Conservation (phyloP, 441 rosid species). For the Brassica hybrid region DNA sequence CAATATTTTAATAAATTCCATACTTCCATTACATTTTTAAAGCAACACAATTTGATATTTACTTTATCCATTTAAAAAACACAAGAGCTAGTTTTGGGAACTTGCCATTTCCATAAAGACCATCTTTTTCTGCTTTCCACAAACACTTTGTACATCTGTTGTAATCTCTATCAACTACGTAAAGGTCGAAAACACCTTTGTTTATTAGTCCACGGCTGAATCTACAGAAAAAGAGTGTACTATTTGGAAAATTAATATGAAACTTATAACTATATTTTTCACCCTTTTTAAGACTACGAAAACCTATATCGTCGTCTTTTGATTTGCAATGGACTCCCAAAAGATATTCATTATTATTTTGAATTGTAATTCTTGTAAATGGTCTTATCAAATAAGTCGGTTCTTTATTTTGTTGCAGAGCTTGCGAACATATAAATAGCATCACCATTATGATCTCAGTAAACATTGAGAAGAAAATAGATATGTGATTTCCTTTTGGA, state of each 20-base stretch:
- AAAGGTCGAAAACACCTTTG: background rate
- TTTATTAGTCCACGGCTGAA: background rate
- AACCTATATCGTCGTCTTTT: background rate
- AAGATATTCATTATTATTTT: background rate
- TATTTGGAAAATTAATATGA: background rate
- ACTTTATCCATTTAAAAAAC: background rate
- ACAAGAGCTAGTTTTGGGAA: background rate
- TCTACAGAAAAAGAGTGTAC: background rate
- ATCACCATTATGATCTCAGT: background rate
- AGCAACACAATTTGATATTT: too few relatives aligned
- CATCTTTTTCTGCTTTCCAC: background rate
- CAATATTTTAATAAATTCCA: too few relatives aligned
- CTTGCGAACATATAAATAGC: background rate
- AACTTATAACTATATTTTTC: background rate
- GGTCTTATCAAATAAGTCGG: background rate
- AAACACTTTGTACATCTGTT: background rate
- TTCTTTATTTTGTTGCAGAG: background rate
- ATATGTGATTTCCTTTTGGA: background rate
- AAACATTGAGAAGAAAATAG: background rate
- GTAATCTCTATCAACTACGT: background rate
- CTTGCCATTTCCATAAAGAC: background rate
- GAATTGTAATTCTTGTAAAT: background rate
- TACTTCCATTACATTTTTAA: background rate
- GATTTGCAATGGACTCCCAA: constrained; percentile 8
- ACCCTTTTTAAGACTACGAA: background rate